Evolutionary conservation across 768 basidiomycete genomes (phyloP), one percentile per base, ranked within the genome.

Genomic region (Fomitopsis pulvina): DNA sequence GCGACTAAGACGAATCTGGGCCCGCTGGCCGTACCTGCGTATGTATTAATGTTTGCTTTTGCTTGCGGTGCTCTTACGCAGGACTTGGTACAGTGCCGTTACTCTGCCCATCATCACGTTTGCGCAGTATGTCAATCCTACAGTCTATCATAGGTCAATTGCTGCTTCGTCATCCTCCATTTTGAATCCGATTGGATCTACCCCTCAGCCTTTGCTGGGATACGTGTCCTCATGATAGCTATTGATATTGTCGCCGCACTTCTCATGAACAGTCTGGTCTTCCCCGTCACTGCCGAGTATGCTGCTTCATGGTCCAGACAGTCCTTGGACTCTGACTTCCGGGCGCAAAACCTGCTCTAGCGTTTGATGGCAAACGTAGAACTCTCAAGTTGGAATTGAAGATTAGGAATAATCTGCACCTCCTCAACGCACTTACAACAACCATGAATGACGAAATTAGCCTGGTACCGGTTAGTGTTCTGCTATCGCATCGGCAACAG

Each of bases 391-490:
- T 74, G 3, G 76, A 76, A 53, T 55, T 72, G 3, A 60, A 69
- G 26, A 72, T 70, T 28, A 72, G 76, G 32, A 70, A 69, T 49
- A 56, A 64, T 16, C 55, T 75, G 5, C 65, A 71, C 47, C 66
- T 71, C 10, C 62, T 71, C 27, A 64, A 67, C 1, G 63, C 65
- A 5, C 57, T 75, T 4, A 61, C 76, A 24, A 59, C 54, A 25
- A 70, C 71, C 2, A 76, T 78, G 72, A 56, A 68, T 43, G 68
- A 73, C 48, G 76, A 77, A 55, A 59, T 76, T 7, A 75, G 77
- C 53, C 65, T 77, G 2, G 58, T 75, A 18, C 76, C 76, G 8
- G 76, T 75, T 47, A 39, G 73, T 46, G 32, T 32, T 8, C 47
- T 27, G 16, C 32, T 14, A 32, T 9, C 9, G n/a, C n/a, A n/a